Conservation (phyloP, 805 yeast species). For the Wickerhamomyces xylosicus region DNA sequence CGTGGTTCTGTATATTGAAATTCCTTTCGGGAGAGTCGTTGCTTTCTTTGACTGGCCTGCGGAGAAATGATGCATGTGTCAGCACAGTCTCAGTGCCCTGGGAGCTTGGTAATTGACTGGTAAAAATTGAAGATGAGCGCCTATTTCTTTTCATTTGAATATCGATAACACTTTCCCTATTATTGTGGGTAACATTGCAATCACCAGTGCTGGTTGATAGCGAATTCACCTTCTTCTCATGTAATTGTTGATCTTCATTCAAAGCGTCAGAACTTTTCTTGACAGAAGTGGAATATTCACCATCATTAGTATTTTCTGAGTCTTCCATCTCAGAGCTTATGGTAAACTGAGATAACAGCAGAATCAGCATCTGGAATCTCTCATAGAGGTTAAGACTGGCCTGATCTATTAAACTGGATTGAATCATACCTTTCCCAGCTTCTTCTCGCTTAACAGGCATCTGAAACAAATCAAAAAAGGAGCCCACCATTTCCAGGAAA, state of each 20-base stretch:
- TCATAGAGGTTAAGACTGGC: constrained; percentile 19
- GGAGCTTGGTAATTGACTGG: neutral
- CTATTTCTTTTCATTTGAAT: neutral
- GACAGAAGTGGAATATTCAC: neutral
- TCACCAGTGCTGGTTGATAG: no score
- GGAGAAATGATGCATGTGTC: no score
- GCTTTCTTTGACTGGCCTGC: no score
- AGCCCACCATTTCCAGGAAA: constrained; percentile 12
- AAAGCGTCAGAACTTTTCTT: neutral
- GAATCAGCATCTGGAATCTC: constrained; percentile 24
- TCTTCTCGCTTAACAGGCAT: constrained; percentile 9
- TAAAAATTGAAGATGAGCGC: neutral
- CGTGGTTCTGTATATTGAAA: neutral
- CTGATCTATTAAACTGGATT: constrained; percentile 13
- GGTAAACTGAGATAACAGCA: constrained; percentile 22
- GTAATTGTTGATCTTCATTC: neutral
- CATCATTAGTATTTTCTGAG: constrained; percentile 5
- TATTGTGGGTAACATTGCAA: no score
- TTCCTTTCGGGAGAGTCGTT: no score
- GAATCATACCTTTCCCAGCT: constrained; percentile 9
- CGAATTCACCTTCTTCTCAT: no score
- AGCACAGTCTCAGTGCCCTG: neutral
- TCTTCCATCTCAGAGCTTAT: constrained; percentile 20
- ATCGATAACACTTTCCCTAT: neutral
- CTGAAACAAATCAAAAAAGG: constrained; percentile 20